These are phyloP conservation scores for Geotrichum ghanense DNA, from an alignment of 805 yeast species.

Conservation along the genomic window DNA sequence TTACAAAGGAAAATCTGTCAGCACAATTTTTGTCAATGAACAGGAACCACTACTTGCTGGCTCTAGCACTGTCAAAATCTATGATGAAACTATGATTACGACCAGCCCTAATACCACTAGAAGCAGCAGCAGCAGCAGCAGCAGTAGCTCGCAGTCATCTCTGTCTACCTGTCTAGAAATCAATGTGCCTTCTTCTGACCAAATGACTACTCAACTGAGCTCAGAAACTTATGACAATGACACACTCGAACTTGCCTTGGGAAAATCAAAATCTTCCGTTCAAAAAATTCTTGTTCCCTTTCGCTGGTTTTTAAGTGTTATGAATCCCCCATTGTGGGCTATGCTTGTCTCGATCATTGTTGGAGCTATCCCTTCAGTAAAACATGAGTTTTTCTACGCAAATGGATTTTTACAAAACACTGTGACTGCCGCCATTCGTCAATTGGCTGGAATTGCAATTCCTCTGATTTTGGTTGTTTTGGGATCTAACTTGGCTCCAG, in stretches of 20 bases:
- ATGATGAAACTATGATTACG: background rate
- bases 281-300: background rate
- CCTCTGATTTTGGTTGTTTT: constrained; percentile 51
- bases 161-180: background rate
- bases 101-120: too few species aligned
- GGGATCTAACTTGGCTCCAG: constrained; percentile 51
- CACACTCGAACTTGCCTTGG: background rate
- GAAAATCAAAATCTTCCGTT: background rate
- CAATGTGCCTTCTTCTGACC: background rate
- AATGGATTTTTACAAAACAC: constrained; percentile 40
- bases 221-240: background rate
- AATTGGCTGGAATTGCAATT: constrained; percentile 47
- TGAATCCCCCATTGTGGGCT: constrained; percentile 59
- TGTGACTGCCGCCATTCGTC: constrained; percentile 39
- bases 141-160: background rate
- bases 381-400: constrained; percentile 33
- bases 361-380: constrained; percentile 42
- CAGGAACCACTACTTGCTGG: background rate
- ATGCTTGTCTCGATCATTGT: constrained; percentile 50
- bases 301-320: constrained; percentile 22
- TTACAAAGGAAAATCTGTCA: background rate
- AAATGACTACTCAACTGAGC: background rate
- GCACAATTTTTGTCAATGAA: background rate
- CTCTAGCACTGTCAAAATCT: background rate
- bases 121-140: too few species aligned